Base-by-base conservation (phyloP, 352 stramenopile genomes). In the Albugo candida region DNA sequence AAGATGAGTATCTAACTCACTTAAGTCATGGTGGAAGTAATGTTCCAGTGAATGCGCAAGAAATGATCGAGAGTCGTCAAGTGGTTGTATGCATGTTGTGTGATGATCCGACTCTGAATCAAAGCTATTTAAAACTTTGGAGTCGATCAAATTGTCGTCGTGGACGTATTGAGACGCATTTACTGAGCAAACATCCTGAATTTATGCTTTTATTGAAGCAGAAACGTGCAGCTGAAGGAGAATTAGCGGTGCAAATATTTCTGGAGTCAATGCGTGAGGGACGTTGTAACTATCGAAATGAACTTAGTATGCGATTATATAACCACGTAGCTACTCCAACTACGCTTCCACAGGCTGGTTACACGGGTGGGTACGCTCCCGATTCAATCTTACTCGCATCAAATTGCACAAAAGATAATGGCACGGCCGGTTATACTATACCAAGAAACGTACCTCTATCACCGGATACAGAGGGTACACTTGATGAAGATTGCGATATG, bases 81-180 rank as follows among this genome's bases (percentile, higher is more conserved):
- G 65, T 83, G 48, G 60, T 85, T 40, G 68, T 81, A 18, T 85
- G 73, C 41, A 83, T 85, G 73, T 56, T 85, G 31, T 85, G 73
- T 51, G 73, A 85, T 39, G 43, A 48, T 19, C 68, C 68, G 11
- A 49, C 52, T 36, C 63, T 60, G 44, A 80, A 61, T 45, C 70
- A 67, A 11, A 65, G 83, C 48, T 48, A 64, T 11, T 72, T 64
- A 18, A 81, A 81, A 52, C 58, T 83, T n/a, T 85, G 73, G 73
- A 81, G 64, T 35, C 73, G 70, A 14, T 37, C 76, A 18, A 85
- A 85, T 51, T 83, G 70, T 39, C 73, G 73, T 5, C 73, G 73
- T 20, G 73, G 73, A 1, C 67, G 73, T 20, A 85, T 85, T 41
- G 73, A 85, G 58, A 85, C 80, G 48, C 73, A 85, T 38, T 52